A percentile compares a stretch with the other conserved stretches of the same genome.
Conservation (phyloP, 2,329 filamentous ascomycete genomes). For the Sarocladium strictum region DNA sequence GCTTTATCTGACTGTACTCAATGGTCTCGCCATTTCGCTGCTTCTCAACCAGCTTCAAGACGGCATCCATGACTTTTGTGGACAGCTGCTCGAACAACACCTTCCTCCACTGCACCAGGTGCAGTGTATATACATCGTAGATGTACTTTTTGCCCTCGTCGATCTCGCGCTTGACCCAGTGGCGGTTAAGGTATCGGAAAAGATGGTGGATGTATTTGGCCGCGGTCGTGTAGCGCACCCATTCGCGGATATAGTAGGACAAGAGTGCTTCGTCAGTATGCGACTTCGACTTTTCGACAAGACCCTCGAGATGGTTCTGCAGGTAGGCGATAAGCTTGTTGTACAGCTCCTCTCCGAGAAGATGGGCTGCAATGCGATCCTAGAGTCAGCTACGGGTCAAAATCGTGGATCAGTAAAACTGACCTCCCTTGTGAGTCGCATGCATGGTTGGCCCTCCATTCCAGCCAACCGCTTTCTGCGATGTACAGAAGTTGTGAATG, state of each 20-base stretch:
- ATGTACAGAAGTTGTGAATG: constrained; percentile 98
- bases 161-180: constrained; percentile 99
- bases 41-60: constrained; percentile 92
- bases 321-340: constrained; percentile 85
- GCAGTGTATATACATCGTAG: constrained; percentile 95
- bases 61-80: constrained; percentile 87
- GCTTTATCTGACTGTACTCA: constrained; percentile 94
- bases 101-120: constrained; percentile 90
- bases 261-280: constrained; percentile 89
- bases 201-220: constrained; percentile 97
- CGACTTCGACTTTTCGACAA: constrained; percentile 66
- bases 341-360: constrained; percentile 94
- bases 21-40: constrained; percentile 97
- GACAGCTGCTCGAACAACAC: constrained; percentile 84
- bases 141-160: constrained; percentile 98
- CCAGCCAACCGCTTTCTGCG: constrained; percentile 81
- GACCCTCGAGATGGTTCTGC: constrained; percentile 63
- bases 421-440: constrained; percentile 56
- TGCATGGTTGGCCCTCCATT: constrained; percentile 31
- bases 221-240: constrained; percentile 90
- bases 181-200: constrained; percentile 91
- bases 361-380: constrained; percentile 58
- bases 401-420: constrained; percentile 12
- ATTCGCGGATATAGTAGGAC: constrained; percentile 92
- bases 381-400: not conserved